Conservation (phyloP, 2,329 filamentous ascomycete species). For the Ceratocystis eucalypticola region DNA sequence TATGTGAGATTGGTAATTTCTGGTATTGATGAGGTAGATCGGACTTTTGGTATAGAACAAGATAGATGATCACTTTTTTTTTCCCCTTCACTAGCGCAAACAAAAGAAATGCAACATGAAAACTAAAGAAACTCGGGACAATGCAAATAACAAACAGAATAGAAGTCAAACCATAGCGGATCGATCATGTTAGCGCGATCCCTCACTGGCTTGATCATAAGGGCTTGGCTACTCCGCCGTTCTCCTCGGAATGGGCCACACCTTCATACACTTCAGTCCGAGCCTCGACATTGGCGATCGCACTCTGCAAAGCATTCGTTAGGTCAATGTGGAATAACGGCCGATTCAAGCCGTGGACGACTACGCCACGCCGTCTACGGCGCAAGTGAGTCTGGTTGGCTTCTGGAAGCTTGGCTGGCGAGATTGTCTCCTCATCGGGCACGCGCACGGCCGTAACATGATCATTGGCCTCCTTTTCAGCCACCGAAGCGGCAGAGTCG, state of each 20-base stretch:
- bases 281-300: conserved; percentile 62
- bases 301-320: conserved; percentile 76
- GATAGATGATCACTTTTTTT: too few relatives aligned
- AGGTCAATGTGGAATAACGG: conserved; percentile 92
- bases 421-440: conserved; percentile 12
- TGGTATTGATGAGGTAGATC: too few relatives aligned
- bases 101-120: too few relatives aligned
- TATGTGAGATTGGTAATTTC: too few relatives aligned
- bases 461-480: conserved; percentile 50
- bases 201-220: not conserved
- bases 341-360: conserved; percentile 74
- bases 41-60: too few relatives aligned
- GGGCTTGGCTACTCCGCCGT: conserved; percentile 9
- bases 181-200: not conserved
- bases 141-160: conserved; percentile 5
- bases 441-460: conserved; percentile 21
- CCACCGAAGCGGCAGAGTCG: conserved; percentile 53
- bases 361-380: conserved; percentile 39
- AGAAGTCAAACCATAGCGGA: not conserved
- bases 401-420: not conserved
- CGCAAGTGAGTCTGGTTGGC: not conserved
- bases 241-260: not conserved
- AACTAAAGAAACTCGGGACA: not conserved
- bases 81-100: too few relatives aligned
- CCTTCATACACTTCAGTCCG: conserved; percentile 27